Evolutionary conservation across 1,284 basidiomycete genomes (phyloP).

Genomic region (Puccinia horiana): DNA sequence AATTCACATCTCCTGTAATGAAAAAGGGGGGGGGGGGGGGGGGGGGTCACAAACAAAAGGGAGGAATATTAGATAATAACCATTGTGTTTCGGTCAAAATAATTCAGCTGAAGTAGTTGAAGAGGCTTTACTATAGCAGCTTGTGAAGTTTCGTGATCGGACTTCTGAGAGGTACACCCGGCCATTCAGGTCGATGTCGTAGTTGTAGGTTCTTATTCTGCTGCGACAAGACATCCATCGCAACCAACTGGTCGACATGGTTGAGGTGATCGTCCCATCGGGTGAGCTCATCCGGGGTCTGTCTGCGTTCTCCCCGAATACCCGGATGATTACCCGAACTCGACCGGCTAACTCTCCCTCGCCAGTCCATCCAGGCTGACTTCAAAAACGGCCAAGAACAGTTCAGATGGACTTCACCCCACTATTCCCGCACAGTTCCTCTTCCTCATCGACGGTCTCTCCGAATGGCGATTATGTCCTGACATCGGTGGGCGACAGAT

Average conservation of each 20-base stretch:
- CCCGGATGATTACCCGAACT: too few species aligned
- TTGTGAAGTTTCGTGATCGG: slow-evolving; percentile 57
- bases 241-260: not conserved
- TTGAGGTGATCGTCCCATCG: too few species aligned
- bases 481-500: slow-evolving; percentile 29
- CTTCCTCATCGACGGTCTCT: slow-evolving; percentile 34
- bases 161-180: slow-evolving; percentile 58
- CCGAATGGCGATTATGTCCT: slow-evolving; percentile 36
- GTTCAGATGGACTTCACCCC: slow-evolving; percentile 43
- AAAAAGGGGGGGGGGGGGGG: too few species aligned
- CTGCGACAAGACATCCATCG: too few species aligned
- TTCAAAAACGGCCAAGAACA: not conserved
- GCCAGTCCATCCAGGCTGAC: too few species aligned
- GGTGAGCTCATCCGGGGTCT: too few species aligned
- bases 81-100: not conserved
- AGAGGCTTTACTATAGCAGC: slow-evolving; percentile 53
- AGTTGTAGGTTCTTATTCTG: slow-evolving; percentile 54
- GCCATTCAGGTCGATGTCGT: slow-evolving; percentile 58
- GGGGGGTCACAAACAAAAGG: too few species aligned
- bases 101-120: slow-evolving; percentile 3
- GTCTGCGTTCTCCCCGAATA: too few species aligned
- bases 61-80: not conserved
- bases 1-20: slow-evolving; percentile 6
- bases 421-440: slow-evolving; percentile 38
- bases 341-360: too few species aligned